Evolutionary conservation across 2,329 filamentous ascomycete species (phyloP).

Genomic region (Venturia asperata): DNA sequence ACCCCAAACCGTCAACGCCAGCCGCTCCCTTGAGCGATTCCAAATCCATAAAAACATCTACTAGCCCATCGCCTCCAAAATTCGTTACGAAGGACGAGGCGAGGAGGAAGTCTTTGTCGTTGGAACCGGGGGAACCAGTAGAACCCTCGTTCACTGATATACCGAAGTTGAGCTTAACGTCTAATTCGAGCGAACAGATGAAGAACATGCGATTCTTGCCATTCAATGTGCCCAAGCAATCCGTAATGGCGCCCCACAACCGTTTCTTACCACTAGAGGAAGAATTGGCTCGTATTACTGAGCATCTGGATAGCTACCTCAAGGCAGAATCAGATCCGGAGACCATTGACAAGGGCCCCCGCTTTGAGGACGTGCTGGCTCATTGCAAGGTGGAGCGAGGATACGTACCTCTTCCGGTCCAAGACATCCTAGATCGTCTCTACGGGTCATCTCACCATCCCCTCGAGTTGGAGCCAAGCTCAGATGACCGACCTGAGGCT

Average conservation of each 20-base stretch:
- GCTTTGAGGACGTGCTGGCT: background rate
- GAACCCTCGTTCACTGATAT: background rate
- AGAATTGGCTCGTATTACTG: conserved; percentile 25
- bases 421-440: conserved; percentile 38
- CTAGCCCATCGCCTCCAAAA: conserved; percentile 10
- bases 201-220: conserved; percentile 62
- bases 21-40: conserved; percentile 19
- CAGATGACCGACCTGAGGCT: conserved; percentile 30
- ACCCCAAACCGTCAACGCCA: conserved; percentile 31
- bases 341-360: background rate
- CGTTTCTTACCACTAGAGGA: conserved; percentile 18
- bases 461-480: conserved; percentile 39
- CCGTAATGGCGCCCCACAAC: conserved; percentile 56
- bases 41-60: background rate
- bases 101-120: conserved; percentile 25
- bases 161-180: background rate
- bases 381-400: conserved; percentile 8
- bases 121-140: conserved; percentile 31
- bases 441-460: conserved; percentile 37
- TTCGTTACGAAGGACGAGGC: conserved; percentile 17
- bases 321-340: background rate
- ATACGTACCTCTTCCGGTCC: conserved; percentile 21
- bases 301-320: conserved; percentile 23
- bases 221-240: conserved; percentile 70
- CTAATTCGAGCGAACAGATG: conserved; percentile 28